Percentiles rank a stretch among this genome's conserved stretches.
These are phyloP conservation scores for Xylariaceae sp. DNA, from an alignment of 2,329 filamentous ascomycete genomes.

Conservation along the genomic window DNA sequence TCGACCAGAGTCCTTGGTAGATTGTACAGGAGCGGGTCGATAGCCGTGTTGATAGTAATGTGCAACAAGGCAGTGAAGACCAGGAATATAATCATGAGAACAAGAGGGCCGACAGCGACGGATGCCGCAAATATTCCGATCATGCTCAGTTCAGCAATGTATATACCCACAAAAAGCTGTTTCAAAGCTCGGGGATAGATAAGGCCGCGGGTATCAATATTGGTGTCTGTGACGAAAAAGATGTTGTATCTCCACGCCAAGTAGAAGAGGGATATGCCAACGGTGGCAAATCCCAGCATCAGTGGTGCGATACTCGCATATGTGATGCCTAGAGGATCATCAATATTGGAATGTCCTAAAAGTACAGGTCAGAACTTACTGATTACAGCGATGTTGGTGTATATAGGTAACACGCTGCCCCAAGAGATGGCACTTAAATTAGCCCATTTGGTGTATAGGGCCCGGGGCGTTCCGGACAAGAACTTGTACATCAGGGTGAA, in stretches of 20 bases:
- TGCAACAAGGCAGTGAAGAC: constrained; percentile 74
- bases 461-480: constrained; percentile 70
- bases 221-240: constrained; percentile 75
- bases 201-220: constrained; percentile 81
- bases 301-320: constrained; percentile 85
- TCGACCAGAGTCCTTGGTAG: constrained; percentile 65
- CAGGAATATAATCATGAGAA: constrained; percentile 71
- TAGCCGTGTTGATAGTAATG: constrained; percentile 63
- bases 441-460: constrained; percentile 74
- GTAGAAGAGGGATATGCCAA: constrained; percentile 77
- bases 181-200: constrained; percentile 84
- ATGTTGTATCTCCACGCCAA: constrained; percentile 87
- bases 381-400: constrained; percentile 75
- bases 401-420: constrained; percentile 77
- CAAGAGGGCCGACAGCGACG: constrained; percentile 59
- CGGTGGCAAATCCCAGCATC: constrained; percentile 72
- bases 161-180: constrained; percentile 78
- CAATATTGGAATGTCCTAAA: constrained; percentile 8
- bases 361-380: constrained; percentile 44
- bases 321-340: constrained; percentile 56
- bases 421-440: constrained; percentile 68
- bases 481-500: constrained; percentile 69
- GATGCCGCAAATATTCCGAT: constrained; percentile 77
- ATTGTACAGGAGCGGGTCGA: constrained; percentile 70
- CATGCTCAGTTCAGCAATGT: constrained; percentile 75